phyloP scores from a whole-genome alignment of 768 basidiomycete species.

The Mycena leptocephala region DNA sequence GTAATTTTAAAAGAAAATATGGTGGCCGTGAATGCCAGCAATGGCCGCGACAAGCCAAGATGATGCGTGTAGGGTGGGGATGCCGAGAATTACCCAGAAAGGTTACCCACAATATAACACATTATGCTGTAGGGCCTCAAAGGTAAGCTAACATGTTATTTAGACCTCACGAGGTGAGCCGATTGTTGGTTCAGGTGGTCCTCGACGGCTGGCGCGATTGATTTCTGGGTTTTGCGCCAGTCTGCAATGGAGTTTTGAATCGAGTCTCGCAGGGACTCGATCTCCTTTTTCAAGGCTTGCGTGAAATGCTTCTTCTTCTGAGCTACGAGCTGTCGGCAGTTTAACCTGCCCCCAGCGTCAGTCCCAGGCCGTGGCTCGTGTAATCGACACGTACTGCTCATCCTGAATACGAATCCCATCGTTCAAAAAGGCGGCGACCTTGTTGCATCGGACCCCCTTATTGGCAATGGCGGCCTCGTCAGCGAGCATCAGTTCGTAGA shows the following conservation, averaged over 20 bases:
- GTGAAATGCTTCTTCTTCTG: background rate
- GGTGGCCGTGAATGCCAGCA: too few species aligned
- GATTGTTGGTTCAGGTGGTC: background rate
- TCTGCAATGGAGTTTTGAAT: background rate
- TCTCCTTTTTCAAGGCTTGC: background rate
- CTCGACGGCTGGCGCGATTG: background rate
- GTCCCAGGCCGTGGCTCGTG: too few species aligned
- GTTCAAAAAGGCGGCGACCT: background rate
- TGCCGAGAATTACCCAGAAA: too few species aligned
- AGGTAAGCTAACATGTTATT: too few species aligned
- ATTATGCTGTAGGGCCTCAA: too few species aligned
- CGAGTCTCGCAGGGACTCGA: background rate
- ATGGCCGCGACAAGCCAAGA: too few species aligned
- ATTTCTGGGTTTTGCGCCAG: background rate
- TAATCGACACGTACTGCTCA: background rate
- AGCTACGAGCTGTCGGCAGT: background rate
- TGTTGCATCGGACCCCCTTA: background rate
- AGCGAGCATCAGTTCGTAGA: background rate
- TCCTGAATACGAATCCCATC: background rate
- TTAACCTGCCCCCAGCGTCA: background rate
- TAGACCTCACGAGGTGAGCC: too few species aligned
- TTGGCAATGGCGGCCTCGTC: background rate
- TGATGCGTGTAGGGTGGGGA: too few species aligned
- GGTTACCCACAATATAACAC: too few species aligned
- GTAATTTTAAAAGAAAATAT: too few species aligned